Evolutionary conservation across 2,329 filamentous ascomycete species (phyloP).

Genomic region (Fusarium goolgardi): DNA sequence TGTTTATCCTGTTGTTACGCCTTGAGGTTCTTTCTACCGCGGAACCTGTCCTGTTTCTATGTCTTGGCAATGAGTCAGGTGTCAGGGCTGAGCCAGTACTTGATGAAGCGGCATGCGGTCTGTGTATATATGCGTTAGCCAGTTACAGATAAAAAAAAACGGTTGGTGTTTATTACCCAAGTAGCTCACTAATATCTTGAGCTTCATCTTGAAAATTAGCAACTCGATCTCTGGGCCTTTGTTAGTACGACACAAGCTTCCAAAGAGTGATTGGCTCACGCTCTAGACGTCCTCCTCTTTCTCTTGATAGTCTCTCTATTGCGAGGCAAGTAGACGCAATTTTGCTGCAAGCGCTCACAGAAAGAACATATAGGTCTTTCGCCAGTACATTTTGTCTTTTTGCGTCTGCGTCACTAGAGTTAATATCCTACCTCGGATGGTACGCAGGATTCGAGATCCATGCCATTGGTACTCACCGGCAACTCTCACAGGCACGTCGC

Average conservation of each 20-base stretch:
- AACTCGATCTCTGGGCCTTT: not conserved
- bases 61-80: conserved; percentile 13
- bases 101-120: conserved; percentile 4
- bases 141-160: accelerated
- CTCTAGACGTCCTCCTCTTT: conserved; percentile 23
- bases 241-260: not conserved
- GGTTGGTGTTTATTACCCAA: not conserved
- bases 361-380: conserved; percentile 40
- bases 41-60: not conserved
- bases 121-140: not conserved
- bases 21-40: conserved; percentile 8
- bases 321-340: conserved; percentile 31
- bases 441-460: accelerated
- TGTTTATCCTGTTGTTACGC: conserved; percentile 6
- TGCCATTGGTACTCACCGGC: conserved; percentile 25
- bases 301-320: conserved; percentile 27
- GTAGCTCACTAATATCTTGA: conserved; percentile 24
- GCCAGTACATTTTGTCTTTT: conserved; percentile 42
- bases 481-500: conserved; percentile 31
- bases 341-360: conserved; percentile 34
- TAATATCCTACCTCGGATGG: not conserved
- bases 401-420: conserved; percentile 17
- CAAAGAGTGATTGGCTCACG: conserved; percentile 3
- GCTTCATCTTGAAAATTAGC: conserved; percentile 4
- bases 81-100: conserved; percentile 25